Conservation (phyloP, 2,329 filamentous ascomycete genomes). For the Fusarium agapanthi region DNA sequence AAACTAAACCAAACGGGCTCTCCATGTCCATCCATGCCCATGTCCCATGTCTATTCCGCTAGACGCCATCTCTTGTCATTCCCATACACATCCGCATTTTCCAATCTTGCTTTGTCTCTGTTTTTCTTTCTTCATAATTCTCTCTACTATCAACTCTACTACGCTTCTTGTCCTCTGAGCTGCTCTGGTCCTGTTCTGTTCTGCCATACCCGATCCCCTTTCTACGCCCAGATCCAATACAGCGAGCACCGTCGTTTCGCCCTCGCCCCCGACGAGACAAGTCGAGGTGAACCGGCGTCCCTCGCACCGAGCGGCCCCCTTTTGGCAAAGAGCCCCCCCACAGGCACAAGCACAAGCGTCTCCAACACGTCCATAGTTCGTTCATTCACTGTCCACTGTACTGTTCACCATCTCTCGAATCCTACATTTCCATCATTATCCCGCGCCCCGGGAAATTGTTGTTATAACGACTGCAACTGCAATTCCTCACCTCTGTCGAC, state of each 20-base stretch:
- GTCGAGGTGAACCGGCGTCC: constrained; percentile 42
- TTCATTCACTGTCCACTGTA: constrained; percentile 16
- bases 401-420: constrained; percentile 35
- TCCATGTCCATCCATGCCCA: constrained; percentile 16
- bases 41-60: constrained; percentile 19
- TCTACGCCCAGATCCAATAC: neutral
- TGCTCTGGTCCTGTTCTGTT: neutral
- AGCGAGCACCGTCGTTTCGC: constrained; percentile 14
- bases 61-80: constrained; percentile 26
- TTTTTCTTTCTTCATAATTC: constrained; percentile 35
- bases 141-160: constrained; percentile 28
- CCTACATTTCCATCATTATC: constrained; percentile 43
- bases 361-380: constrained; percentile 37
- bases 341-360: constrained; percentile 38
- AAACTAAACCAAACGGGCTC: constrained; percentile 21
- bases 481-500: constrained; percentile 5
- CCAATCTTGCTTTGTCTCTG: constrained; percentile 26
- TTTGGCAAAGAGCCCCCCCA: constrained; percentile 41
- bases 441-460: constrained; percentile 34
- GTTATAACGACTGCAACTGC: constrained; percentile 31
- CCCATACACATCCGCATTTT: constrained; percentile 37
- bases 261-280: constrained; percentile 24
- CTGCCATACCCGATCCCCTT: neutral
- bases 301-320: constrained; percentile 45
- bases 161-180: neutral